Evolutionary conservation across 2,329 filamentous ascomycete species (phyloP).

Genomic region (Lasiodiplodia hormozganensis): DNA sequence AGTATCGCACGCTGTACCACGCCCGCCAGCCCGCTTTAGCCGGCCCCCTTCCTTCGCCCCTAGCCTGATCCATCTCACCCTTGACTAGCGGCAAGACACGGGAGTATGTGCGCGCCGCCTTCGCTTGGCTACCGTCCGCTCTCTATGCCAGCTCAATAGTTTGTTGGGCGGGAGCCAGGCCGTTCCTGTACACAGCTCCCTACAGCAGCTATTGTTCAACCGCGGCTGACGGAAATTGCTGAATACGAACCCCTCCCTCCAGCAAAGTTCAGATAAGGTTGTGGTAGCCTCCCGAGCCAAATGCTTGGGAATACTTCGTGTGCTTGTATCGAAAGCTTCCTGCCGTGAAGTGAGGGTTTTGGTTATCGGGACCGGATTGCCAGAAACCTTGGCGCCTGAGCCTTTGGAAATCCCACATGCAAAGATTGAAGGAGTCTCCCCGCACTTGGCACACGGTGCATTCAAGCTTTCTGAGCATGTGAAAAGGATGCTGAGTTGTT

Average conservation of each 20-base stretch:
- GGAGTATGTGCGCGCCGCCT: slow-evolving; percentile 19
- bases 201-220: not conserved
- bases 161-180: slow-evolving; percentile 17
- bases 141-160: not conserved
- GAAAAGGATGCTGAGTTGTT: no score
- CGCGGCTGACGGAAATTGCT: not conserved
- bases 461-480: slow-evolving; percentile 13
- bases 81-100: slow-evolving; percentile 14
- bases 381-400: not conserved
- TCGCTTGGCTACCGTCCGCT: slow-evolving; percentile 1
- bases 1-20: not conserved
- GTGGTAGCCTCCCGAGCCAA: not conserved
- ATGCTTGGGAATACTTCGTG: not conserved
- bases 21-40: slow-evolving; percentile 14
- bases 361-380: slow-evolving; percentile 1
- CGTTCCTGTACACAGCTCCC: not conserved
- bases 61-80: not conserved
- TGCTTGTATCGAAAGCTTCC: not conserved
- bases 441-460: not conserved
- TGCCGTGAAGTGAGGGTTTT: not conserved
- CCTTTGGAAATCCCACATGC: slow-evolving; percentile 1
- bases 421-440: not conserved
- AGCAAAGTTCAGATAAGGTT: slow-evolving; percentile 13
- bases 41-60: slow-evolving; percentile 1
- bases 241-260: not conserved